Conservation (phyloP, 2,329 filamentous ascomycete species). For the Aspergillus terreus region DNA sequence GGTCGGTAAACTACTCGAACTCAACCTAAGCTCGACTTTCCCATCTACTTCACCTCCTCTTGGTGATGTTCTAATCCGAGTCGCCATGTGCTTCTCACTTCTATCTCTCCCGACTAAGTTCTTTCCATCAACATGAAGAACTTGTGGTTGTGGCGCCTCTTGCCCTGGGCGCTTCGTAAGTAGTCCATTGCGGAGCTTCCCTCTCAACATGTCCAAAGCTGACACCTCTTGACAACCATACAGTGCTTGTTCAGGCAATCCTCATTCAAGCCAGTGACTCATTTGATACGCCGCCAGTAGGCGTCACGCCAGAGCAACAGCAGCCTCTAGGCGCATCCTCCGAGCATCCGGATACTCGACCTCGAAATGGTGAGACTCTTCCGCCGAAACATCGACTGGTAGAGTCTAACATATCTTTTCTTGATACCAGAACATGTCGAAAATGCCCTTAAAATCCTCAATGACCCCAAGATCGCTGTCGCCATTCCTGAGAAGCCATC, state of each 20-base stretch:
- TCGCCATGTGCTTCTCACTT: conserved; percentile 34
- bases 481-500: conserved; percentile 46
- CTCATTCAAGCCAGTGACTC: conserved; percentile 21
- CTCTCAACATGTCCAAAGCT: conserved; percentile 13
- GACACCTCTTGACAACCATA: conserved; percentile 10
- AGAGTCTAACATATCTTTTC: not conserved
- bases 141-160: conserved; percentile 27
- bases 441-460: conserved; percentile 28
- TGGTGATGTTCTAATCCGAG: conserved; percentile 11
- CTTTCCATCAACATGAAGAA: conserved; percentile 33
- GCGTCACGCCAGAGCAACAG: conserved; percentile 15
- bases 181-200: conserved; percentile 1
- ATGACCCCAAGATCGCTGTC: conserved; percentile 22
- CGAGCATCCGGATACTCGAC: conserved; percentile 14
- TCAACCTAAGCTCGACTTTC: not conserved
- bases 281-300: conserved; percentile 12
- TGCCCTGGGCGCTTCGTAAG: conserved; percentile 35
- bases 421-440: conserved; percentile 28
- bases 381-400: not conserved
- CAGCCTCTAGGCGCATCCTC: conserved; percentile 19
- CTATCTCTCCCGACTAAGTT: conserved; percentile 11
- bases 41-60: not conserved
- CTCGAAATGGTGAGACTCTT: conserved; percentile 27
- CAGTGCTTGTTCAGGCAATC: conserved; percentile 32
- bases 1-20: too few species aligned